Conservation (phyloP, 495 filamentous ascomycete genomes). For the Podospora fimiseda region DNA sequence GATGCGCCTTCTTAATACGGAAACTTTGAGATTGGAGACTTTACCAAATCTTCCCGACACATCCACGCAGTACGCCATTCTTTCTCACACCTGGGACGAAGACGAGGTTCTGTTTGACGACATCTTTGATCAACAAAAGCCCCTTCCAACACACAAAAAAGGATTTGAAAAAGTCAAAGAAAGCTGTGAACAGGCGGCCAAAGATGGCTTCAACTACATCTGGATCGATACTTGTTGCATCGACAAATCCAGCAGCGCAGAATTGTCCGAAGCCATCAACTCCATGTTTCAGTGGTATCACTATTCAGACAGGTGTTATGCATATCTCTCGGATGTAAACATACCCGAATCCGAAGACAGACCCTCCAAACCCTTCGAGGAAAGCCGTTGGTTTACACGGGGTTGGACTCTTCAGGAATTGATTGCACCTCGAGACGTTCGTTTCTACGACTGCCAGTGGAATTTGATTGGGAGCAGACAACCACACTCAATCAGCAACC, state of each 20-base stretch:
- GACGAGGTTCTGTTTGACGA: constrained; percentile 3
- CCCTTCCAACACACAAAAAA: neutral
- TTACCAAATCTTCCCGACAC: neutral
- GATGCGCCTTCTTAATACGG: constrained; percentile 1
- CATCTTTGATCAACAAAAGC: neutral
- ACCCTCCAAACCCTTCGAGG: neutral
- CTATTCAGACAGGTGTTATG: constrained; percentile 1
- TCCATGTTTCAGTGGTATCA: constrained; percentile 6
- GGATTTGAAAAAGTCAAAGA: neutral
- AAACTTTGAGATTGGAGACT: neutral
- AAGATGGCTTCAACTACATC: constrained; percentile 1
- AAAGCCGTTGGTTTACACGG: constrained; percentile 2
- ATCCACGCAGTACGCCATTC: neutral
- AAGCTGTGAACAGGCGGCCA: neutral
- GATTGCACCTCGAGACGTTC: neutral
- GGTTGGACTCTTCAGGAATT: constrained; percentile 2
- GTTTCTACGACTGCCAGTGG: constrained; percentile 3
- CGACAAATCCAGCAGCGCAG: constrained; percentile 1
- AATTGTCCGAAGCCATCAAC: constrained; percentile 4
- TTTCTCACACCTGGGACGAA: constrained; percentile 1
- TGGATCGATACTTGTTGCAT: constrained; percentile 6
- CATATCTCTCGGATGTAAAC: constrained; percentile 1
- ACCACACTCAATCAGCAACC: neutral
- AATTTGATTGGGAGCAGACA: neutral
- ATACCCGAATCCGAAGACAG: neutral